These are phyloP conservation scores for Solanum sparsipilum DNA, from an alignment of 257 asterid species.

Conservation along the genomic window DNA sequence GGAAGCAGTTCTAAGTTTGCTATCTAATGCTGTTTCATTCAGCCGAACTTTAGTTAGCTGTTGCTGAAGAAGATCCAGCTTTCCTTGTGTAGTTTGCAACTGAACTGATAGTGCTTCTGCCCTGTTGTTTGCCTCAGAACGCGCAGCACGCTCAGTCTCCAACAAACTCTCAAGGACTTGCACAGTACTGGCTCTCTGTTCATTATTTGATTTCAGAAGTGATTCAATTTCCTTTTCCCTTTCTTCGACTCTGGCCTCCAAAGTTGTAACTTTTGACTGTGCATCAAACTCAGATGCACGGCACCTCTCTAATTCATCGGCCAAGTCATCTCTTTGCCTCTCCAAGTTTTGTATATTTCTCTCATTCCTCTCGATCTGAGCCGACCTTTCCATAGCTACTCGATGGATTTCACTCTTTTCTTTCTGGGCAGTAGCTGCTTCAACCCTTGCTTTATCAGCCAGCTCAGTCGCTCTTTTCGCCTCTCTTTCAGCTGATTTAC, in stretches of 20 bases:
- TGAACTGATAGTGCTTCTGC: conserved; percentile 82
- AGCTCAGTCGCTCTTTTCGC: conserved; percentile 75
- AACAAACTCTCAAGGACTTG: conserved; percentile 64
- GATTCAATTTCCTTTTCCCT: conserved; percentile 74
- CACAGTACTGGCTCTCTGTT: conserved; percentile 60
- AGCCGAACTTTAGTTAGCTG: conserved; percentile 55
- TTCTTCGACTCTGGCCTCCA: conserved; percentile 66
- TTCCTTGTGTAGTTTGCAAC: conserved; percentile 76
- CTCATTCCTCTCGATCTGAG: conserved; percentile 72
- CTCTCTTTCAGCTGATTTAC: conserved; percentile 73
- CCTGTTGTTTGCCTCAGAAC: conserved; percentile 71
- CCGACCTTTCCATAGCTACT: conserved; percentile 69
- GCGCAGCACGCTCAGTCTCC: conserved; percentile 78
- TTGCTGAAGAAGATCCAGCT: conserved; percentile 66
- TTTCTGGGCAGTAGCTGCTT: conserved; percentile 77
- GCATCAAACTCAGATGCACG: conserved; percentile 75
- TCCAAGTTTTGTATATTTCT: conserved; percentile 60
- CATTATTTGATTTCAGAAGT: conserved; percentile 54
- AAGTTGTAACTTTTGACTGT: conserved; percentile 34
- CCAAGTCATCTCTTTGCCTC: conserved; percentile 55
- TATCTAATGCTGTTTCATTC: conserved; percentile 51
- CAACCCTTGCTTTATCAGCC: conserved; percentile 90
- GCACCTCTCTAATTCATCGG: conserved; percentile 38
- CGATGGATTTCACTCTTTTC: conserved; percentile 67
- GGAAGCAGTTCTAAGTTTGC: conserved; percentile 54